A percentile compares a stretch with the other conserved stretches of the same genome.
These are phyloP conservation scores for Auriscalpium microsporum DNA, from an alignment of 768 basidiomycete species.

Conservation along the genomic window DNA sequence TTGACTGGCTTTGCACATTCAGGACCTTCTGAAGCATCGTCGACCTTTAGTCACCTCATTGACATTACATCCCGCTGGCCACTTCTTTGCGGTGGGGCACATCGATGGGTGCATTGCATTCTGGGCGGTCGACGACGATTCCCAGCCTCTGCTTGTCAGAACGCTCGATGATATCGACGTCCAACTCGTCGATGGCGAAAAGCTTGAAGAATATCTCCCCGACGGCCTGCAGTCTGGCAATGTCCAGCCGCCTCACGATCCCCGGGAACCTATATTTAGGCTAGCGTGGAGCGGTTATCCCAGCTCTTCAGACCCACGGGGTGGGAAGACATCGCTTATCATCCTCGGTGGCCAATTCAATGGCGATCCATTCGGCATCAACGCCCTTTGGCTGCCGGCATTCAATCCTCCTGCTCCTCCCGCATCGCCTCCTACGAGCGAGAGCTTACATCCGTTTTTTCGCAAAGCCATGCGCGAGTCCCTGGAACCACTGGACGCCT, in stretches of 20 bases:
- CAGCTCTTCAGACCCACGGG: conserved; percentile 52
- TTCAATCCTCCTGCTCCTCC: conserved; percentile 47
- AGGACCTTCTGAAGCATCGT: conserved; percentile 68
- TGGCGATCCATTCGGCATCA: conserved; percentile 51
- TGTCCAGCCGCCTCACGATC: conserved; percentile 9
- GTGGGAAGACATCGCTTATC: conserved; percentile 65
- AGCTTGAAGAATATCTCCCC: conserved; percentile 34
- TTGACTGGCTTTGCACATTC: not conserved
- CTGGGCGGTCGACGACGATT: conserved; percentile 74
- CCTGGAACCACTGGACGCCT: conserved; percentile 37
- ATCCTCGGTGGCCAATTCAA: conserved; percentile 69
- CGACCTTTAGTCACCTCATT: conserved; percentile 62
- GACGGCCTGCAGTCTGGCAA: conserved; percentile 18
- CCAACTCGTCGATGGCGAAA: conserved; percentile 40
- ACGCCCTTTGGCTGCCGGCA: conserved; percentile 58
- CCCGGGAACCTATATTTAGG: conserved; percentile 77
- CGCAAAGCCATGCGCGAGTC: conserved; percentile 60
- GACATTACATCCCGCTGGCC: conserved; percentile 64
- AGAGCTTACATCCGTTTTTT: conserved; percentile 30
- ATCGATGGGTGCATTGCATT: conserved; percentile 78
- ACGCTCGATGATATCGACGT: conserved; percentile 55
- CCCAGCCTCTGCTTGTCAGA: conserved; percentile 64
- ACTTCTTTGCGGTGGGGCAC: conserved; percentile 75
- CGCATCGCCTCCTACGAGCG: conserved; percentile 20
- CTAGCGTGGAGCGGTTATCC: conserved; percentile 77